Evolutionary conservation across 371 early-diverging fungal genomes (phyloP).

Genomic region (Mucor sp.): DNA sequence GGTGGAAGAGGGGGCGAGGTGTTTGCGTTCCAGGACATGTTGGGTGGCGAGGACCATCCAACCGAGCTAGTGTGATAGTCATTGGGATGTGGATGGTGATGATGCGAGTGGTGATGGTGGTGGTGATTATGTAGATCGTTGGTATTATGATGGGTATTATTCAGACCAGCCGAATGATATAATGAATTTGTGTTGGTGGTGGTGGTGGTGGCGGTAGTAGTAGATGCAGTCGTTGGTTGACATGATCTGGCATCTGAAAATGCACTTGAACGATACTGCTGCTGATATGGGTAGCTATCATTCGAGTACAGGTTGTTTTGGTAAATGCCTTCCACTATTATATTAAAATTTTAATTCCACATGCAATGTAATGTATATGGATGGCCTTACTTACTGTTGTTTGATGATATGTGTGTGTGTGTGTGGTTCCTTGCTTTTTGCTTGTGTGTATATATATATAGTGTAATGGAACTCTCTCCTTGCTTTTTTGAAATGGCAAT

Average conservation of each 20-base stretch:
- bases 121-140: background rate
- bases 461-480: background rate
- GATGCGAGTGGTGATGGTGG: constrained; percentile 1
- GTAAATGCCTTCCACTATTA: constrained; percentile 43
- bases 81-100: constrained; percentile 1
- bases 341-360: background rate
- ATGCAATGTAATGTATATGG: background rate
- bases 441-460: background rate
- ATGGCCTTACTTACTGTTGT: background rate
- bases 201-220: constrained; percentile 1
- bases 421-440: background rate
- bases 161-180: constrained; percentile 24
- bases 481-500: background rate
- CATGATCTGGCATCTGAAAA: constrained; percentile 33
- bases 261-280: constrained; percentile 34
- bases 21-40: constrained; percentile 22
- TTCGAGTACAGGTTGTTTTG: constrained; percentile 37
- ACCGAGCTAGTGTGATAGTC: background rate
- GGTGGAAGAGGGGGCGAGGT: constrained; percentile 26
- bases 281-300: constrained; percentile 22
- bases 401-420: background rate
- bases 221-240: constrained; percentile 7
- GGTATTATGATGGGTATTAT: constrained; percentile 6
- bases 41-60: constrained; percentile 2
- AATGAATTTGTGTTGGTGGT: background rate